These are phyloP conservation scores for Grifola frondosa DNA, from an alignment of 1,284 basidiomycete species.

Conservation along the genomic window DNA sequence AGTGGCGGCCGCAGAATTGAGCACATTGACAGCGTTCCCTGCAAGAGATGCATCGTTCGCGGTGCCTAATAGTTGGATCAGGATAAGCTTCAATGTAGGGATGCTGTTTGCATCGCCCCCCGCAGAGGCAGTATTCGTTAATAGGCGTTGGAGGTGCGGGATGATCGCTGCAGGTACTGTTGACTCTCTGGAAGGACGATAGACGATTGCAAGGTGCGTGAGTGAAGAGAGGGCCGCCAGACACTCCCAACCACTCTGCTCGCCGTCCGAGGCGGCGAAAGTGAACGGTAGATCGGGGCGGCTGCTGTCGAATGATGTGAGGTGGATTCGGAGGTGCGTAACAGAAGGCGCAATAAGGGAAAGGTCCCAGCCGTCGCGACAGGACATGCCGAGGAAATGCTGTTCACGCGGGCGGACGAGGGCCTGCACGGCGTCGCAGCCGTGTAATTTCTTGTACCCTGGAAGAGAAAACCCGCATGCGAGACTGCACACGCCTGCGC, in stretches of 20 bases:
- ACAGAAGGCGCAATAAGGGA: slow-evolving; percentile 32
- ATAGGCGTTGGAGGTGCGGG: slow-evolving; percentile 22
- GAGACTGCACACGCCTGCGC: slow-evolving; percentile 35
- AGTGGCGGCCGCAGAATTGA: slow-evolving; percentile 26
- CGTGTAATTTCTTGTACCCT: slow-evolving; percentile 27
- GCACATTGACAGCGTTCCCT: slow-evolving; percentile 19
- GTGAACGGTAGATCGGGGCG: slow-evolving; percentile 19
- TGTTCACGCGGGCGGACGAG: slow-evolving; percentile 31
- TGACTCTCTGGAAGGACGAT: slow-evolving; percentile 24
- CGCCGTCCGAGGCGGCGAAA: slow-evolving; percentile 17
- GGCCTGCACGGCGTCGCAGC: slow-evolving; percentile 21
- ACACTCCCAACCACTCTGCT: slow-evolving; percentile 24
- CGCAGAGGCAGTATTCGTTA: slow-evolving; percentile 8
- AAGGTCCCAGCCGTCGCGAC: slow-evolving; percentile 38
- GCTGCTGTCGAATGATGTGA: slow-evolving; percentile 26
- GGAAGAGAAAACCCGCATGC: slow-evolving; percentile 40
- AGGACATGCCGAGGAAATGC: slow-evolving; percentile 38
- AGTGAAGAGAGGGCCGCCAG: slow-evolving; percentile 33
- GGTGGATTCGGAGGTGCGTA: slow-evolving; percentile 38
- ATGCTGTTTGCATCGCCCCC: slow-evolving; percentile 10
- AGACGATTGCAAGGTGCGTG: slow-evolving; percentile 39
- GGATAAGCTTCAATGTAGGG: slow-evolving; percentile 27
- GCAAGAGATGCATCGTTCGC: slow-evolving; percentile 16
- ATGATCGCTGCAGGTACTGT: slow-evolving; percentile 22
- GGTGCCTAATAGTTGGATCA: slow-evolving; percentile 33